Conservation (phyloP, 345 rosid species). For the Viola odorata region DNA sequence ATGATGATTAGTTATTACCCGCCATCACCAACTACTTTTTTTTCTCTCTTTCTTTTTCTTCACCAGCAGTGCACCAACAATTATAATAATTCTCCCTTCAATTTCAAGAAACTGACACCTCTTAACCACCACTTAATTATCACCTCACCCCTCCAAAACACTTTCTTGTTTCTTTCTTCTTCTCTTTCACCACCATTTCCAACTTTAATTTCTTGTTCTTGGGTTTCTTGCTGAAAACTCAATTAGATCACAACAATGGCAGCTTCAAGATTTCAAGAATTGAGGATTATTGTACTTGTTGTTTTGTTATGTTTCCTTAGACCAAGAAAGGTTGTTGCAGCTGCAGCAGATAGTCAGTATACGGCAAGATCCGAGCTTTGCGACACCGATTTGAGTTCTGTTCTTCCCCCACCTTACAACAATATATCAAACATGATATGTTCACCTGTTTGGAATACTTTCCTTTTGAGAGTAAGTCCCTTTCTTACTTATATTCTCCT, state of each 20-base stretch:
- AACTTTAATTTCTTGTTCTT: constrained; percentile 14
- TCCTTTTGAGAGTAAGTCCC: constrained; percentile 61
- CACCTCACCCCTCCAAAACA: constrained; percentile 18
- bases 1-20: constrained; percentile 27
- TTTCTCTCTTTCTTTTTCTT: constrained; percentile 14
- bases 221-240: constrained; percentile 13
- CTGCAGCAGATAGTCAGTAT: neutral
- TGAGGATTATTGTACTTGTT: constrained; percentile 7
- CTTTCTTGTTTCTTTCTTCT: too few relatives aligned
- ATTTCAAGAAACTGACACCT: constrained; percentile 42
- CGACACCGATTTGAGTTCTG: constrained; percentile 35
- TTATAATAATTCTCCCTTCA: constrained; percentile 34
- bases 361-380: constrained; percentile 43
- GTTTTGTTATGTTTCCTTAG: constrained; percentile 26
- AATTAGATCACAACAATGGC: constrained; percentile 29
- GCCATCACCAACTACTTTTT: constrained; percentile 46
- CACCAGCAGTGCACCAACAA: constrained; percentile 21
- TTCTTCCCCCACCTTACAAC: constrained; percentile 77
- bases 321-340: neutral
- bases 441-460: constrained; percentile 72
- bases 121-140: constrained; percentile 35
- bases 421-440: constrained; percentile 59
- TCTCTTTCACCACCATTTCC: neutral
- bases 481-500: neutral
- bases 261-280: constrained; percentile 19